phyloP scores from a whole-genome alignment of 164 flowering plant genomes.

The Berberis thunbergii region DNA sequence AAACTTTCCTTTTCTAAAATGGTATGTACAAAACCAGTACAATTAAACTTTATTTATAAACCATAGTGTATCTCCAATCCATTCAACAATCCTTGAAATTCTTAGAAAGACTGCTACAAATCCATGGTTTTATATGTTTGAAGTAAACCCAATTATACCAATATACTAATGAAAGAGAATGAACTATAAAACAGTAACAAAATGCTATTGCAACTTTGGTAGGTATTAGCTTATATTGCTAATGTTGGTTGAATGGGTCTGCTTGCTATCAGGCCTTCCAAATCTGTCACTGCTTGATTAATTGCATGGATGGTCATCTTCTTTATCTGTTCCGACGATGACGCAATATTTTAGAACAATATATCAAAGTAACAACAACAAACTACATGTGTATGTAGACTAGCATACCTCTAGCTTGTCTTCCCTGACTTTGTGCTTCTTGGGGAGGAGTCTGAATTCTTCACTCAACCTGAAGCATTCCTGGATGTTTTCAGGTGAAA shows the following conservation, averaged over 20 bases:
- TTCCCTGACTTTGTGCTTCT: constrained; percentile 56
- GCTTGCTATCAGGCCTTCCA: constrained; percentile 3
- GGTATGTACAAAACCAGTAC: too few relatives aligned
- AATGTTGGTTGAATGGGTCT: not conserved
- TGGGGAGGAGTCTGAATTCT: constrained; percentile 65
- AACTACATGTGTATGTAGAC: not conserved
- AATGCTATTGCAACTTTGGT: too few relatives aligned
- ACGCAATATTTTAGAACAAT: not conserved
- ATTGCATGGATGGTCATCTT: constrained; percentile 5
- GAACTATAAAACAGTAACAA: not conserved
- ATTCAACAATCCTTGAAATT: too few relatives aligned
- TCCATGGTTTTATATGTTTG: too few relatives aligned
- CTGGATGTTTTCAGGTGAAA: constrained; percentile 67
- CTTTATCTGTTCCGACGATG: constrained; percentile 2
- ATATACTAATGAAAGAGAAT: not conserved
- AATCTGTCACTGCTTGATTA: constrained; percentile 5
- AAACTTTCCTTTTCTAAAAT: too few relatives aligned
- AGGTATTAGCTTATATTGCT: too few relatives aligned
- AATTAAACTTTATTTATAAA: too few relatives aligned
- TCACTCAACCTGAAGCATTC: constrained; percentile 58
- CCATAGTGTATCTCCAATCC: too few relatives aligned
- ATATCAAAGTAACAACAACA: not conserved
- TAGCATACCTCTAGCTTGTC: constrained; percentile 71
- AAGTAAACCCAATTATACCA: not conserved
- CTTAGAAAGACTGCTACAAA: too few relatives aligned